Evolutionary conservation across 768 basidiomycete genomes (phyloP).

Genomic region (Pisolithus microcarpus): DNA sequence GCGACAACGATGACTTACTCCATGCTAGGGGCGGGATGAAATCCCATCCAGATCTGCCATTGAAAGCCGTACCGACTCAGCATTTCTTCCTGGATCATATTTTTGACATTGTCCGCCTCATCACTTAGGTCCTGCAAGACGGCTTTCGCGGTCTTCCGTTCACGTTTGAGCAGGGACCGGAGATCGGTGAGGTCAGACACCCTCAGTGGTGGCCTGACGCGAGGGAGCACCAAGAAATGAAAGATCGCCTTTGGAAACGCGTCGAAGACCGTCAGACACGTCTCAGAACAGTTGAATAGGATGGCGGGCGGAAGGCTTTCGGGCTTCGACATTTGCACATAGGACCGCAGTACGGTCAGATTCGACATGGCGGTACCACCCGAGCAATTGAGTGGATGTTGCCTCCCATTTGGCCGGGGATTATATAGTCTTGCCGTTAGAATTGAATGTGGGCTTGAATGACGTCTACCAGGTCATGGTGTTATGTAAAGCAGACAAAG

Average conservation of each 20-base stretch:
- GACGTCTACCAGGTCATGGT: not conserved
- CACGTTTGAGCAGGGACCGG: slow-evolving; percentile 44
- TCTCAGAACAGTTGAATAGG: slow-evolving; percentile 48
- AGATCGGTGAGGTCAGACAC: slow-evolving; percentile 46
- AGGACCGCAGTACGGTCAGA: slow-evolving; percentile 53
- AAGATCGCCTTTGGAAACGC: slow-evolving; percentile 78
- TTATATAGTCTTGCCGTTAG: not conserved
- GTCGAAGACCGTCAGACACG: slow-evolving; percentile 64
- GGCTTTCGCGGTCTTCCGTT: slow-evolving; percentile 47
- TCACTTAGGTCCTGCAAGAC: slow-evolving; percentile 47
- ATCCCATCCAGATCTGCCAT: slow-evolving; percentile 75
- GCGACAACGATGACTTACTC: slow-evolving; percentile 43
- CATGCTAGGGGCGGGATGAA: slow-evolving; percentile 84
- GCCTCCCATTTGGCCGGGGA: not conserved
- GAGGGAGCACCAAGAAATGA: slow-evolving; percentile 84
- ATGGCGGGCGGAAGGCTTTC: slow-evolving; percentile 51
- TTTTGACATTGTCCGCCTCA: slow-evolving; percentile 49
- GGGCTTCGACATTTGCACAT: slow-evolving; percentile 46
- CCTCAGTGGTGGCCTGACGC: slow-evolving; percentile 27
- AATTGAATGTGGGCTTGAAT: not conserved
- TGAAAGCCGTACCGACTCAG: slow-evolving; percentile 59
- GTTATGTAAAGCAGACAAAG: not conserved
- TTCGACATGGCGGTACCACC: slow-evolving; percentile 24
- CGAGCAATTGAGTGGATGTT: not conserved
- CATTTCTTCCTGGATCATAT: slow-evolving; percentile 78